Percentiles rank a stretch among this genome's conserved stretches.
Evolutionary conservation across 2,329 filamentous ascomycete genomes (phyloP).

Genomic region (Ascochyta lentis): DNA sequence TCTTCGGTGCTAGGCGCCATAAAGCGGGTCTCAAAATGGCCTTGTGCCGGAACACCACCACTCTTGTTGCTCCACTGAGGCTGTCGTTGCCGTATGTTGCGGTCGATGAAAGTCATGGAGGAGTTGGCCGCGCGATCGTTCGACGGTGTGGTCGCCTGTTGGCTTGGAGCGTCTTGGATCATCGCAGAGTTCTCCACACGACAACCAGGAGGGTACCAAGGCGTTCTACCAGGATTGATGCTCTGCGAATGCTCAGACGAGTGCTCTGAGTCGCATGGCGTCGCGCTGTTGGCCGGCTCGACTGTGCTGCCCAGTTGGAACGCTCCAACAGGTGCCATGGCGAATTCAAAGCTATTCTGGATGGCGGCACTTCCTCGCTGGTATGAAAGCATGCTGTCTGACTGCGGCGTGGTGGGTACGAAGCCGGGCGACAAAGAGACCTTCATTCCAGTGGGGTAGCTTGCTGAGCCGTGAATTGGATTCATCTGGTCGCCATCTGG

Average conservation of each 20-base stretch:
- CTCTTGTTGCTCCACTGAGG: constrained; percentile 14
- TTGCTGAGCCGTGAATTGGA: constrained; percentile 10
- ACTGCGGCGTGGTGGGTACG: neutral
- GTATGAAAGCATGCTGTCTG: neutral
- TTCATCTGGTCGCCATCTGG: constrained; percentile 14
- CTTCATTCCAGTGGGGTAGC: neutral
- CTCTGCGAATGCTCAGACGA: constrained; percentile 14
- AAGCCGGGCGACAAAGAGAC: neutral
- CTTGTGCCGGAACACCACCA: constrained; percentile 3
- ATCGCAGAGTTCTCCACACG: neutral
- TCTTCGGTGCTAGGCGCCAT: constrained; percentile 1
- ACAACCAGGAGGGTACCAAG: constrained; percentile 18
- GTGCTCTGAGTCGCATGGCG: constrained; percentile 8
- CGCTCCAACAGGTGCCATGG: neutral
- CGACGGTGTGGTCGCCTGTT: neutral
- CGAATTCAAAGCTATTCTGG: neutral
- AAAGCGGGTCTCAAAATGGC: constrained; percentile 10
- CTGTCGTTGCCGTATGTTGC: constrained; percentile 1
- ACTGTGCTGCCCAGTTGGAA: neutral
- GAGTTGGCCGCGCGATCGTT: constrained; percentile 1
- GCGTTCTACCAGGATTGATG: constrained; percentile 8
- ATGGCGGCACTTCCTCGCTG: neutral
- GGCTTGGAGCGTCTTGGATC: neutral
- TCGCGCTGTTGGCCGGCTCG: neutral
- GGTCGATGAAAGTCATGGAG: neutral